phyloP scores from a whole-genome alignment of 805 yeast species.

The Pichia thaimueangensis region DNA sequence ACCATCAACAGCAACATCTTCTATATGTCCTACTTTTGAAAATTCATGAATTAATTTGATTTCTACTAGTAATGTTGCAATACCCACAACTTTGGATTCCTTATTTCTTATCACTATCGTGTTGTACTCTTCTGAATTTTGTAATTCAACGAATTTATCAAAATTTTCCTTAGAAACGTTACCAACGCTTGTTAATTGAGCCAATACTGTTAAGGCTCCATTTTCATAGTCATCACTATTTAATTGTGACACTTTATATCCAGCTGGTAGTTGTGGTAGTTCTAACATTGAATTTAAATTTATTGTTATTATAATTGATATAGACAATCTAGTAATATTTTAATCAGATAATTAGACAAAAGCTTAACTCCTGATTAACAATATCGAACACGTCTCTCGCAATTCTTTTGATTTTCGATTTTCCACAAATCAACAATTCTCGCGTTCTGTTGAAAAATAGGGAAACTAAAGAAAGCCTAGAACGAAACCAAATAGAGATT shows the following conservation, averaged over 20 bases:
- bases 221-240: constrained; percentile 48
- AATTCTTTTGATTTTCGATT: too few species aligned
- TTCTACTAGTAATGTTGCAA: constrained; percentile 79
- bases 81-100: constrained; percentile 58
- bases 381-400: too few species aligned
- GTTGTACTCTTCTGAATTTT: constrained; percentile 56
- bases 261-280: constrained; percentile 39
- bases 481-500: too few species aligned
- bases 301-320: too few species aligned
- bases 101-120: constrained; percentile 61
- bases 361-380: too few species aligned
- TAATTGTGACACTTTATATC: constrained; percentile 59
- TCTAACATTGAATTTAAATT: too few species aligned
- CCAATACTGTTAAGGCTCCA: constrained; percentile 58
- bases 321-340: too few species aligned
- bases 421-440: too few species aligned
- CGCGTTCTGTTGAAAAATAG: too few species aligned
- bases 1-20: constrained; percentile 77
- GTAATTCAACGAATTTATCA: constrained; percentile 43
- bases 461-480: too few species aligned
- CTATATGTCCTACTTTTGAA: constrained; percentile 88
- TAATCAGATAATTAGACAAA: too few species aligned
- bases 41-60: constrained; percentile 76
- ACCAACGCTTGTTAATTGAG: constrained; percentile 80
- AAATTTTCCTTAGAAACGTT: constrained; percentile 49